These are phyloP conservation scores for Sugiyamaella smithiae DNA, from an alignment of 805 yeast species.

Conservation along the genomic window DNA sequence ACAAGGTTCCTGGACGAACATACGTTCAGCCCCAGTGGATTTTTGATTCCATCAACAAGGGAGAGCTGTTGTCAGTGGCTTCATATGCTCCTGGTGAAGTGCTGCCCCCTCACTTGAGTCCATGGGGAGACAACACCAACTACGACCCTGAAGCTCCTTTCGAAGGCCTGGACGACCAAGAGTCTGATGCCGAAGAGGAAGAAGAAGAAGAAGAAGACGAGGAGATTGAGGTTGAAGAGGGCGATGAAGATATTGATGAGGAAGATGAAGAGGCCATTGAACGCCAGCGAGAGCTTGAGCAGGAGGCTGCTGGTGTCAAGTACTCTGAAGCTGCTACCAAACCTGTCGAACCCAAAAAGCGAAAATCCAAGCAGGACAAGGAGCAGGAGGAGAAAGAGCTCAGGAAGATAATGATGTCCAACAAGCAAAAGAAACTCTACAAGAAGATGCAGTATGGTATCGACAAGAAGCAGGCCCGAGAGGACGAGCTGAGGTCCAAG, in stretches of 20 bases:
- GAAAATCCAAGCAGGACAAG: conserved; percentile 48
- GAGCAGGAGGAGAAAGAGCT: conserved; percentile 79
- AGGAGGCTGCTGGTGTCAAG: conserved; percentile 85
- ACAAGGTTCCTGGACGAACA: conserved; percentile 85
- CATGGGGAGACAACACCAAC: conserved; percentile 96
- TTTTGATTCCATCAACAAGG: conserved; percentile 84
- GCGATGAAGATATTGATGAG: conserved; percentile 53
- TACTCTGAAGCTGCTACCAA: conserved; percentile 54
- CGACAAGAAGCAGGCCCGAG: conserved; percentile 74
- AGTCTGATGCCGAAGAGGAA: conserved; percentile 50
- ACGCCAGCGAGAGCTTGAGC: conserved; percentile 68
- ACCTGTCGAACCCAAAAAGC: conserved; percentile 35
- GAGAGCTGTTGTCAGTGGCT: conserved; percentile 68
- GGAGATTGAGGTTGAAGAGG: conserved; percentile 45
- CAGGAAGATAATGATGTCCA: conserved; percentile 96
- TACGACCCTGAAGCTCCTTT: conserved; percentile 75
- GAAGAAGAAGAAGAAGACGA: conserved; percentile 53
- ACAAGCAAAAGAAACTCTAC: conserved; percentile 91
- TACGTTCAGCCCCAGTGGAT: conserved; percentile 98
- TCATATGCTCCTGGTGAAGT: conserved; percentile 91
- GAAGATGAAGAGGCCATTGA: conserved; percentile 34
- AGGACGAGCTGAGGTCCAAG: conserved; percentile 67
- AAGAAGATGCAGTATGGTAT: conserved; percentile 93
- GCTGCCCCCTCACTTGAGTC: conserved; percentile 94
- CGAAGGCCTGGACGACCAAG: conserved; percentile 50